Conservation (phyloP, 2,329 filamentous ascomycete species). For the Ilyonectria robusta region DNA sequence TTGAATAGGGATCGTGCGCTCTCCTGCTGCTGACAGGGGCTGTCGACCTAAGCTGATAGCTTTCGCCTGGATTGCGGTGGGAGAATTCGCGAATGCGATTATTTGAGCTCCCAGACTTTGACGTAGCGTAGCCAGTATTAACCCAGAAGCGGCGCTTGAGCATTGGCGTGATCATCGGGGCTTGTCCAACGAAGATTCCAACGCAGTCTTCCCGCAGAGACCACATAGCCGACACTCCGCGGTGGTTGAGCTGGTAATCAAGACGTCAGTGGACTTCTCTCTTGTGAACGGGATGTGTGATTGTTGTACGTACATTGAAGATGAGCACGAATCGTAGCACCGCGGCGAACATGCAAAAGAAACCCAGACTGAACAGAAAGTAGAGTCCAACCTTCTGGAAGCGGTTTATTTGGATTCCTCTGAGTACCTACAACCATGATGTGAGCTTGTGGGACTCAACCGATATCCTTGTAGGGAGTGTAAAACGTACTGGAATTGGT, state of each 20-base stretch:
- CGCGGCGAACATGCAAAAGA: conserved; percentile 52
- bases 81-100: too few species aligned
- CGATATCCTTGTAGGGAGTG: too few species aligned
- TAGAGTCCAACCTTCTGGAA: conserved; percentile 49
- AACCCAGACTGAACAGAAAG: conserved; percentile 49
- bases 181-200: conserved; percentile 54
- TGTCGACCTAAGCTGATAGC: background rate
- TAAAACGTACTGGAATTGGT: too few species aligned
- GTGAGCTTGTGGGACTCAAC: too few species aligned
- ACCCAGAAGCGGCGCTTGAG: conserved; percentile 47
- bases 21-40: background rate
- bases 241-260: conserved; percentile 32
- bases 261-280: too few species aligned
- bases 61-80: background rate
- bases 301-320: conserved; percentile 40
- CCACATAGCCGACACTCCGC: conserved; percentile 52
- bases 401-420: conserved; percentile 43
- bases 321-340: conserved; percentile 48
- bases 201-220: conserved; percentile 57
- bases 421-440: too few species aligned
- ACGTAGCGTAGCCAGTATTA: background rate
- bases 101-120: too few species aligned
- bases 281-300: too few species aligned
- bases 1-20: conserved; percentile 12
- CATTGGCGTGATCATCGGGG: conserved; percentile 52